A percentile compares a stretch with the other conserved stretches of the same genome.
Evolutionary conservation across 768 basidiomycete species (phyloP).

Genomic region (Trametes villosa): DNA sequence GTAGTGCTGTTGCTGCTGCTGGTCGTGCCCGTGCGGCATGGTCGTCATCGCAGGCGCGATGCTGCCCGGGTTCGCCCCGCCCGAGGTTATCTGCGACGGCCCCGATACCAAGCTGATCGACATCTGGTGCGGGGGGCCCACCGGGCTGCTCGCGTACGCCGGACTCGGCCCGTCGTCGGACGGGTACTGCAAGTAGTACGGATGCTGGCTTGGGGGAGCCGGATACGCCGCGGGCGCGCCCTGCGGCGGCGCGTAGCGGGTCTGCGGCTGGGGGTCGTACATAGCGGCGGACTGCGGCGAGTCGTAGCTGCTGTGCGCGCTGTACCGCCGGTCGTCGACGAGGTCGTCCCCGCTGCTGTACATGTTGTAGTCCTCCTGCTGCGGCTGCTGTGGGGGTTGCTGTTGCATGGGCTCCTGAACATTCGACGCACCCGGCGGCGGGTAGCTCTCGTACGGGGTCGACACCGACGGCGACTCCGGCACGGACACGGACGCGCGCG

Average conservation of each 20-base stretch:
- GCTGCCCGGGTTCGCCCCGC: neutral
- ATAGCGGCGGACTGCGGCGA: conserved; percentile 25
- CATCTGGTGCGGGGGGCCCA: conserved; percentile 9
- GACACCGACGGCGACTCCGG: conserved; percentile 15
- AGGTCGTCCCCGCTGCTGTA: conserved; percentile 23
- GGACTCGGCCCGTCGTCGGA: conserved; percentile 18
- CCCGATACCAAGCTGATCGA: conserved; percentile 11
- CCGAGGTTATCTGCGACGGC: conserved; percentile 8
- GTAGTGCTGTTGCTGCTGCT: conserved; percentile 5
- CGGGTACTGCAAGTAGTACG: conserved; percentile 26
- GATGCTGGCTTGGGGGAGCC: conserved; percentile 14
- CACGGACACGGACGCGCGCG: neutral
- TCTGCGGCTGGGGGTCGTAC: conserved; percentile 20
- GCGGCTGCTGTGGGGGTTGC: conserved; percentile 25
- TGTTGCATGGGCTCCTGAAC: conserved; percentile 18
- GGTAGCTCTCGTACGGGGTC: conserved; percentile 16
- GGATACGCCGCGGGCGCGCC: conserved; percentile 9
- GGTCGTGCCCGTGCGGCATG: conserved; percentile 7
- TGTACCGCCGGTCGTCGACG: conserved; percentile 23
- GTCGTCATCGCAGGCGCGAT: conserved; percentile 18
- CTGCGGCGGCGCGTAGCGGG: conserved; percentile 7
- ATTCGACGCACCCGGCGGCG: neutral
- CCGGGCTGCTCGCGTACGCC: conserved; percentile 18
- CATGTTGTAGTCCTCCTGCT: conserved; percentile 26
- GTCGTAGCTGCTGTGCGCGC: conserved; percentile 23